Evolutionary conservation across 139 green algal species (phyloP), one percentile per base, ranked within the genome.

Genomic region (Chlorella sorokiniana): DNA sequence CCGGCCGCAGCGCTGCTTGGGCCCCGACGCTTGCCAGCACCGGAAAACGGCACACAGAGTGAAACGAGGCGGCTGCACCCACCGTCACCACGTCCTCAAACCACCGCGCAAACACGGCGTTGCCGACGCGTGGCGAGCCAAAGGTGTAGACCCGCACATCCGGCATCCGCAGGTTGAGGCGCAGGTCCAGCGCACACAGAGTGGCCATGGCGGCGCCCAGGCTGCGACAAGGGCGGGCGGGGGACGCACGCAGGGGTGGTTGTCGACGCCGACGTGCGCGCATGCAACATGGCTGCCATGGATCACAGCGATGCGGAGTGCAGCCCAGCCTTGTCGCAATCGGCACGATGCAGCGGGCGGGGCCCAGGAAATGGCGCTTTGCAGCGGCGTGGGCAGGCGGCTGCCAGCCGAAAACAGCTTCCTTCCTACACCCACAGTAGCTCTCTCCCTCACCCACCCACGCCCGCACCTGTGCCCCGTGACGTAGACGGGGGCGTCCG

Each of bases 81-180:
- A 88, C 84, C 82, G 59, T 62, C 31, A 90, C 81, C 27, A 72
- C 74, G 48, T 78, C 69, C 33, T 80, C 38, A 62, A 93, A 85
- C 73, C 94, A 92, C 51, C 86, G 51, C 0, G 88, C 75, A 77
- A 96, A 98, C 0, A 86, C 80, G 18, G 45, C 42, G 85, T 98
- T 97, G 78, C 95, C 95, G 2, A 98, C 92, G 11, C 95, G 91
- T 4, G 95, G 95, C 6, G 89, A 88, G 0, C 95, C 95, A 85
- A 94, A 98, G 0, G 94, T 97, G 75, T 89, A 92, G 41, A 95
- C 71, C 10, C 69, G 70, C 29, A 95, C 78, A 51, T 88, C 70
- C 29, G 38, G 44, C 64, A 87, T 40, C 9, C 59, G 56, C 18
- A 84, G 23, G 22, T 51, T 78, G 38, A 88, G 81, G 9, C 75